Evolutionary conservation across 2,329 filamentous ascomycete species (phyloP), one percentile per base, ranked within the genome.

Genomic region (Fusarium sp.): DNA sequence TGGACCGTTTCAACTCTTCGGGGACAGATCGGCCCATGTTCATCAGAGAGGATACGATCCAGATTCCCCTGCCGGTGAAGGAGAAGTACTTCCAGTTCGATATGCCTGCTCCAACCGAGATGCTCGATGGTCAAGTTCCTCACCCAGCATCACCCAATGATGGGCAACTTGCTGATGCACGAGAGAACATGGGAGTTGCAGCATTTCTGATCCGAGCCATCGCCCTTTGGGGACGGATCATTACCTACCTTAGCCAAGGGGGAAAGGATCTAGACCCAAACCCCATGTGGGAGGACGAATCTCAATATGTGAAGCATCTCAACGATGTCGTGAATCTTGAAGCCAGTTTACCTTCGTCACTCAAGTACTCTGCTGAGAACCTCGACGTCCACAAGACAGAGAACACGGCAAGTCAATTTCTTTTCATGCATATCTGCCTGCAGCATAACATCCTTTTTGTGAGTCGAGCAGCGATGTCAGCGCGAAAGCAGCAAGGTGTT

Each of bases 1-100:
- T 98, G 95, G 96, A 99, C 80, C 91, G 96, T 1, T 98, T 98
- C 85, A 98, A 97, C 82, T 98, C 96, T 1, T 98, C 95, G 3
- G 96, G 96, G 4, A 97, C 94, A 5, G 95, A 98, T 78, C 89
- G 96, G 42, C 96, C 96, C 25, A 94, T 94, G 60, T 97, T 98
- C 75, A 92, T 97, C 61, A 92, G 94, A 74, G 95, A 98, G 81
- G 94, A 96, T 74, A 94, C 94, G 62, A 89, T 98, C 69, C 92
- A 94, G 75, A 94, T 98, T 21, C 96, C 96, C 72, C 84, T 99
- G 30, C 96, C 96, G 0, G 93, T 98, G 77, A 95, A 94, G 79
- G 96, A 99, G 81, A 91, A 92, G 56, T 91, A 94, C 72, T 98
- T 97, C 78, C 92, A 96, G 72, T 91, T 97, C 79, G 96, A 98